Conservation (phyloP, 768 basidiomycete species). For the Tylopilus sp. region DNA sequence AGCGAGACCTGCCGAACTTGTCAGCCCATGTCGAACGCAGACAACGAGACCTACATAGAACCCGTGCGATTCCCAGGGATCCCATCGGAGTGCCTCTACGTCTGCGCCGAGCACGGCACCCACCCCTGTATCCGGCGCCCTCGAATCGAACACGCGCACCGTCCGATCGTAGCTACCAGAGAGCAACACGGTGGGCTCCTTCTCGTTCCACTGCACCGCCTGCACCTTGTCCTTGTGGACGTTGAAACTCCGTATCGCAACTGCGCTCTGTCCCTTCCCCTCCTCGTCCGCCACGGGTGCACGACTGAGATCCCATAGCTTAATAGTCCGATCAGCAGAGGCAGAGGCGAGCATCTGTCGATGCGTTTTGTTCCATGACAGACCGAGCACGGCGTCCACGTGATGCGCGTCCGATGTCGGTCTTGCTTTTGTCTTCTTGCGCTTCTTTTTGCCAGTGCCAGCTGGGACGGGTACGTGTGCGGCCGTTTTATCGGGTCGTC, state of each 20-base stretch:
- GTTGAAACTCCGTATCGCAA: slow-evolving; percentile 80
- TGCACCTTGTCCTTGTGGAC: slow-evolving; percentile 94
- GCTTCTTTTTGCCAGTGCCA: slow-evolving; percentile 97
- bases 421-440: slow-evolving; percentile 78
- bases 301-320: slow-evolving; percentile 92
- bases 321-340: slow-evolving; percentile 93
- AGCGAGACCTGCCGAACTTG: slow-evolving; percentile 69
- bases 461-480: slow-evolving; percentile 73
- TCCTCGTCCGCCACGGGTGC: slow-evolving; percentile 51
- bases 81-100: slow-evolving; percentile 93
- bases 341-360: slow-evolving; percentile 90
- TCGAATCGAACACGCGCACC: slow-evolving; percentile 90
- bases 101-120: slow-evolving; percentile 87
- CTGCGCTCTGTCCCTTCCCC: slow-evolving; percentile 35
- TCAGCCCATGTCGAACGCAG: background rate
- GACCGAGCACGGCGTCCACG: slow-evolving; percentile 88
- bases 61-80: slow-evolving; percentile 85
- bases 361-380: slow-evolving; percentile 90
- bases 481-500: slow-evolving; percentile 80
- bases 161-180: slow-evolving; percentile 95
- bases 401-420: slow-evolving; percentile 64
- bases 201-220: slow-evolving; percentile 91
- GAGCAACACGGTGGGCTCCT: slow-evolving; percentile 83
- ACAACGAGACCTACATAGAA: slow-evolving; percentile 67
- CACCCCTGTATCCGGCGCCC: slow-evolving; percentile 77